Evolutionary conservation across 2,329 filamentous ascomycete species (phyloP), one percentile per base, ranked within the genome.

Genomic region (Fusarium goolgardi): DNA sequence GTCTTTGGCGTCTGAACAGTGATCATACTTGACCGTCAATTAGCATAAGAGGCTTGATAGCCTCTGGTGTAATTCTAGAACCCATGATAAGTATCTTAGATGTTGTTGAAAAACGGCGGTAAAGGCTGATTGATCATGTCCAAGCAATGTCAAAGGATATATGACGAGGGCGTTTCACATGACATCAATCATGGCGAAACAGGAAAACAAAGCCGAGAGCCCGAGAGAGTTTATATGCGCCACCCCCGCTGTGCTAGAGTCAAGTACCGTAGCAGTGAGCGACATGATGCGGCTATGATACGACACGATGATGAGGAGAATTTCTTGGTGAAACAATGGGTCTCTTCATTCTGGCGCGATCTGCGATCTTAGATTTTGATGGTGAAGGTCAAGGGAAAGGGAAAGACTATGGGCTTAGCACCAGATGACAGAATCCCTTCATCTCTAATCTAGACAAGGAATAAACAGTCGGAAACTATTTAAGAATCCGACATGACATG

Each of bases 1-100:
- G 13, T 12, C 2, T 10, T 6, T 15, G 9, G 13, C 5, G 21
- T n/a, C 5, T n/a, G 8, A 16, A 11, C 6, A 9, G n/a, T 9
- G 3, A 2, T 18, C 65, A 1, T 67, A 71, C 68, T 51, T 69
- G n/a, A 1, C 68, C 68, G 3, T 65, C 57, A 13, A 71, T 71
- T 1, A 71, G 41, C 68, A 71, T 69, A 2, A 50, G 23, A 46
- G 58, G 58, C 63, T 60, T 47, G 10, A 32, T 20, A 16, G 40
- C 53, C 55, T 39, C 51, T 11, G 3, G 13, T 21, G 31, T 44
- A 29, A 59, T 37, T 37, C 15, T 27, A 0, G 37, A 25, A 4
- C 43, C 23, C 60, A 63, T 63, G 10, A 23, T 23, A 16, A 16
- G 16, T n/a, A n/a, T n/a, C n/a, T 25, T 16, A n/a, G 15, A n/a